A percentile compares a stretch with the other conserved stretches of the same genome.
Evolutionary conservation across 2,329 filamentous ascomycete species (phyloP).

Genomic region (Hymenoscyphus linearis): DNA sequence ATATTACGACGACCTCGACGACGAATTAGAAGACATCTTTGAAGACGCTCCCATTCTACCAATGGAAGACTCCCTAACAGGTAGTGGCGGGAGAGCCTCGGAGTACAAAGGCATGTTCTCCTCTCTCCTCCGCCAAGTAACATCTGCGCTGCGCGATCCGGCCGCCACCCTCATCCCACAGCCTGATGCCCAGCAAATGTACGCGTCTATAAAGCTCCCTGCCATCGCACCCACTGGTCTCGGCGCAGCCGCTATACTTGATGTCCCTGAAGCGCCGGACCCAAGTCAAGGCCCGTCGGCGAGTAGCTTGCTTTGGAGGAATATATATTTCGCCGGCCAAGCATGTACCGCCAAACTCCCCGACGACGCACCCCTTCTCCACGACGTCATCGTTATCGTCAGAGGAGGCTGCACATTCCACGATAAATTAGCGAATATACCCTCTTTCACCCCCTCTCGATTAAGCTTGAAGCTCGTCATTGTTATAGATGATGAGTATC

Average conservation of each 20-base stretch:
- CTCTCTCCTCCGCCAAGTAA: slow-evolving; percentile 45
- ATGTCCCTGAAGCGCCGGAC: slow-evolving; percentile 40
- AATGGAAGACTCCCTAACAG: neutral
- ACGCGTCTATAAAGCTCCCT: slow-evolving; percentile 34
- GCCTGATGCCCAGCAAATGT: slow-evolving; percentile 29
- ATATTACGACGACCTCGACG: slow-evolving; percentile 18
- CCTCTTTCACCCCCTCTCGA: slow-evolving; percentile 60
- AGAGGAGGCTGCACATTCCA: slow-evolving; percentile 82
- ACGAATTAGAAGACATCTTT: slow-evolving; percentile 12
- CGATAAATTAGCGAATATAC: slow-evolving; percentile 79
- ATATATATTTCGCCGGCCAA: slow-evolving; percentile 64
- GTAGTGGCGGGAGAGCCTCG: slow-evolving; percentile 16
- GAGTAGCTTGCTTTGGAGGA: slow-evolving; percentile 58
- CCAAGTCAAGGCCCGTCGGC: slow-evolving; percentile 31
- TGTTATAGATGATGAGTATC: slow-evolving; percentile 46
- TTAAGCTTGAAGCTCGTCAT: slow-evolving; percentile 73
- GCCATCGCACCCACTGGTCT: slow-evolving; percentile 45
- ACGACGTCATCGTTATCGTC: slow-evolving; percentile 77
- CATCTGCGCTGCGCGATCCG: slow-evolving; percentile 44
- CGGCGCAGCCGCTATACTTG: slow-evolving; percentile 65
- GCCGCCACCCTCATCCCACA: slow-evolving; percentile 35
- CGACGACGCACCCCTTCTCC: slow-evolving; percentile 41
- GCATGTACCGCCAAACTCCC: slow-evolving; percentile 55
- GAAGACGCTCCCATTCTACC: slow-evolving; percentile 14
- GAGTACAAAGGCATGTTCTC: slow-evolving; percentile 36